These are phyloP conservation scores for Phalaenopsis equestris DNA, from an alignment of 106 monocot genomes.

Conservation along the genomic window DNA sequence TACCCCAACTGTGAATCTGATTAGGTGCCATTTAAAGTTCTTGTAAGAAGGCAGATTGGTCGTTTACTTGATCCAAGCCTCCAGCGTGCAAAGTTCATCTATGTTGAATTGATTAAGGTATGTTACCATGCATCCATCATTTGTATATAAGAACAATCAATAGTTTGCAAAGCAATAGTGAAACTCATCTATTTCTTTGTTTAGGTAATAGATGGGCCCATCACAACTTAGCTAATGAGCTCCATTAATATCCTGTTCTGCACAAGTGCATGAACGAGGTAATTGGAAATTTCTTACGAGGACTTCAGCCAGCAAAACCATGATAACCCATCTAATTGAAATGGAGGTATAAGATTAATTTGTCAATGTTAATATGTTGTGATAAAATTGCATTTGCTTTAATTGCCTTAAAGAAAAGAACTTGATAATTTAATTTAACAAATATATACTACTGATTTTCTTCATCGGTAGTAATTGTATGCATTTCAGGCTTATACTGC, in stretches of 20 bases:
- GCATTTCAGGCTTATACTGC: not conserved
- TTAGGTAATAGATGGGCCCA: conserved; percentile 74
- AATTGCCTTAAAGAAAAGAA: not conserved
- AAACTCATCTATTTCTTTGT: not conserved
- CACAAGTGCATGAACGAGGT: conserved; percentile 91
- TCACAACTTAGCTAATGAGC: conserved; percentile 63
- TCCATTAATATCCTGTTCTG: conserved; percentile 84
- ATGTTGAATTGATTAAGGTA: conserved; percentile 96
- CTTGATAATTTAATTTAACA: not conserved
- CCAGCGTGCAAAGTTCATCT: conserved; percentile 94
- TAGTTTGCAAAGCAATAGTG: not conserved
- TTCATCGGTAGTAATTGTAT: not conserved
- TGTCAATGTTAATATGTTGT: not conserved
- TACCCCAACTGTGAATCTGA: not conserved
- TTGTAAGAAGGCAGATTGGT: conserved; percentile 89
- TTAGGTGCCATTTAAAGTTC: conserved; percentile 98
- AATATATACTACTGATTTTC: not conserved
- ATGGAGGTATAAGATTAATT: conserved; percentile 70
- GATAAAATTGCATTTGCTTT: not conserved
- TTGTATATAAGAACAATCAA: not conserved
- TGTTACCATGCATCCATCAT: conserved; percentile 6
- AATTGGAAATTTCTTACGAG: conserved; percentile 79
- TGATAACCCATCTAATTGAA: conserved; percentile 91
- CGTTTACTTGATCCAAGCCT: conserved; percentile 94
- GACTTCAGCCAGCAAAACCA: conserved; percentile 83